Conservation (phyloP, 2,329 filamentous ascomycete species). For the Fusarium buxicola region DNA sequence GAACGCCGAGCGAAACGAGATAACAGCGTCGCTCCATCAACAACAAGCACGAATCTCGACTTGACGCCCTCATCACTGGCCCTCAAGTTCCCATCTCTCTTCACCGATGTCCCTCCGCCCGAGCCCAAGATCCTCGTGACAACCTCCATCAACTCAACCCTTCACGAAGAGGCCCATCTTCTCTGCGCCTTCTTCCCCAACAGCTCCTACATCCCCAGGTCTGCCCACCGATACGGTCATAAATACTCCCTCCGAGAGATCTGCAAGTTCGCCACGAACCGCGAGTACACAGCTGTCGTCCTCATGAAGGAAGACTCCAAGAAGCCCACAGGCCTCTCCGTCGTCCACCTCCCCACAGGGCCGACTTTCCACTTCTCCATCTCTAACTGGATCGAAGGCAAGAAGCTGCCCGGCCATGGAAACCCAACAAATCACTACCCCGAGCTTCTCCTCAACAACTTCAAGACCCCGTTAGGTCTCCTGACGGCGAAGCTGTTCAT, state of each 20-base stretch:
- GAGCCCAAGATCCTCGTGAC: slow-evolving; percentile 91
- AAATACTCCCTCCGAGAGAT: slow-evolving; percentile 96
- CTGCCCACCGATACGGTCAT: slow-evolving; percentile 83
- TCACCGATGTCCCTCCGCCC: slow-evolving; percentile 68
- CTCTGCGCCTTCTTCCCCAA: slow-evolving; percentile 89
- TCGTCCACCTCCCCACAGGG: slow-evolving; percentile 85
- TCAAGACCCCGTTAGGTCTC: slow-evolving; percentile 90
- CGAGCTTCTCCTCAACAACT: slow-evolving; percentile 92
- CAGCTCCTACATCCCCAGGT: slow-evolving; percentile 86
- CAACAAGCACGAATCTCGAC: slow-evolving; percentile 72
- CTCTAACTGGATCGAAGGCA: slow-evolving; percentile 89
- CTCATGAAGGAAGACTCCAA: slow-evolving; percentile 93
- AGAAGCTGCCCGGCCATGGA: slow-evolving; percentile 87
- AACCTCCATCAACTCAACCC: slow-evolving; percentile 86
- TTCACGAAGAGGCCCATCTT: slow-evolving; percentile 84
- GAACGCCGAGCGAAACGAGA: slow-evolving; percentile 60
- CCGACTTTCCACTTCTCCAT: slow-evolving; percentile 95
- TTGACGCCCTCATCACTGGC: slow-evolving; percentile 70
- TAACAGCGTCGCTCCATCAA: slow-evolving; percentile 67
- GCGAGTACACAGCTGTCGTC: slow-evolving; percentile 85
- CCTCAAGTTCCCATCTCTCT: slow-evolving; percentile 72
- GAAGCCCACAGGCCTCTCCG: slow-evolving; percentile 81
- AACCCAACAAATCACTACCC: slow-evolving; percentile 91
- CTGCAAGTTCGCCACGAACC: slow-evolving; percentile 82
- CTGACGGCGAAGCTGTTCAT: slow-evolving; percentile 86